Evolutionary conservation across 306 rosid genomes (phyloP).

Genomic region (Trichosanthes cucumerina): DNA sequence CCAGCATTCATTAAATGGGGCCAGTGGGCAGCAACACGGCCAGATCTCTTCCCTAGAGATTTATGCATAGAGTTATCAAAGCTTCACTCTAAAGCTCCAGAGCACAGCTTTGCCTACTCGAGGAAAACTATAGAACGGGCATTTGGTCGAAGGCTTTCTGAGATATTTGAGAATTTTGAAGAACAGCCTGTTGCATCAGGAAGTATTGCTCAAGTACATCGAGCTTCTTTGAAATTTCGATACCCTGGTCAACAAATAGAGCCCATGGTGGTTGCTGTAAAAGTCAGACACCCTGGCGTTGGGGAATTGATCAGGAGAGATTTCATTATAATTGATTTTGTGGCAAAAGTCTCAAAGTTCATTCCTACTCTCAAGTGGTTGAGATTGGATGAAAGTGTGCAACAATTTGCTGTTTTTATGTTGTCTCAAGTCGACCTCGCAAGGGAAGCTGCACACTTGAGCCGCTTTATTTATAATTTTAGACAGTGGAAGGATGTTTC

Average conservation of each 20-base stretch:
- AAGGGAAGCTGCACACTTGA: slow-evolving; percentile 97
- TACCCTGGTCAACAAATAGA: slow-evolving; percentile 83
- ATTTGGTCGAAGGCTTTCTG: slow-evolving; percentile 74
- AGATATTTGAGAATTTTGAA: slow-evolving; percentile 89
- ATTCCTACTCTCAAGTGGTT: slow-evolving; percentile 85
- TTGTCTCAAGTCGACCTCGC: slow-evolving; percentile 99
- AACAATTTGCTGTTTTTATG: slow-evolving; percentile 98
- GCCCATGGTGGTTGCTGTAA: slow-evolving; percentile 78
- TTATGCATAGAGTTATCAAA: slow-evolving; percentile 68
- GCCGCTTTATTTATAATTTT: slow-evolving; percentile 88
- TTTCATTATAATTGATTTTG: slow-evolving; percentile 65
- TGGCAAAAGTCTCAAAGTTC: slow-evolving; percentile 62
- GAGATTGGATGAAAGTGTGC: slow-evolving; percentile 98
- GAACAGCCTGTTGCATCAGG: slow-evolving; percentile 96
- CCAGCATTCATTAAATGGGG: slow-evolving; percentile 99
- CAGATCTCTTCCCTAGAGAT: slow-evolving; percentile 96
- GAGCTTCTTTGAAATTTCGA: slow-evolving; percentile 68
- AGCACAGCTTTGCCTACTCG: slow-evolving; percentile 83
- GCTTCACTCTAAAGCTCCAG: slow-evolving; percentile 95
- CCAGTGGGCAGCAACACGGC: slow-evolving; percentile 99
- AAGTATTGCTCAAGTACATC: slow-evolving; percentile 96
- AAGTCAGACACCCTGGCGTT: slow-evolving; percentile 98
- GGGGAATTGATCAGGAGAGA: slow-evolving; percentile 96
- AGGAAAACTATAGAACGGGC: slow-evolving; percentile 83
- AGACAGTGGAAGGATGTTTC: slow-evolving; percentile 91